Base-by-base conservation (phyloP, 306 rosid genomes). In the Benincasa hispida region DNA sequence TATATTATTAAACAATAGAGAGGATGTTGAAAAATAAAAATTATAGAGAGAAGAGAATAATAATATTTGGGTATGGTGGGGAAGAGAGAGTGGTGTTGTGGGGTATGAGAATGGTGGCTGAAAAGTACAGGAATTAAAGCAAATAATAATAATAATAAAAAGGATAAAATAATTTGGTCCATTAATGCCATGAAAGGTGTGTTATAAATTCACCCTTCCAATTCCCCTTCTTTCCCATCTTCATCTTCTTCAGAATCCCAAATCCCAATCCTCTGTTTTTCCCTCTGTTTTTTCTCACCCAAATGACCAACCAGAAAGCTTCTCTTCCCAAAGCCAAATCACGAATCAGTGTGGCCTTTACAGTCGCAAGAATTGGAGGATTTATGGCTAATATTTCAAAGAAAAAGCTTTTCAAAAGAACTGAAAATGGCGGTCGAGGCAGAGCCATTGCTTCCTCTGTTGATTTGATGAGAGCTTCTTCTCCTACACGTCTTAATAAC, bases 381-480 rank as follows among this genome's bases (percentile, higher is more conserved):
- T 70, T 82, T 34, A 54, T 87, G 54, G 70, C 84, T 14, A 63
- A 67, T 6, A 67, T 86, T 13, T 81, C 92, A 8, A 79, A 78
- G 63, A 85, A 77, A 27, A 87, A 87, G 83, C 63, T 87, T 10
- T 70, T 79, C 30, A 91, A 83, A 56, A 82, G 75, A 34, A 83
- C 86, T 45, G 96, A 89, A 39, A 82, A 79, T 48, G 81, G 85
- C 21, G 55, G 69, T 0, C 83, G 78, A 39, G 65, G 78, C 51
- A 84, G 92, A 45, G 83, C 78, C 82, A 81, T 45, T 76, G 72
- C 89, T 7, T 94, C 37, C 22, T 69, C 93, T 96, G 82, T 94
- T 60, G 98, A 91, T 77, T 88, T 90, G 48, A 82, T 94, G 91
- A 88, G 98, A 87, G 96, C 91, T 75, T 88, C 97, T 56, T 94